Evolutionary conservation across 257 asterid genomes (phyloP), one percentile per base, ranked within the genome.

Genomic region (Gardenia jasminoides): DNA sequence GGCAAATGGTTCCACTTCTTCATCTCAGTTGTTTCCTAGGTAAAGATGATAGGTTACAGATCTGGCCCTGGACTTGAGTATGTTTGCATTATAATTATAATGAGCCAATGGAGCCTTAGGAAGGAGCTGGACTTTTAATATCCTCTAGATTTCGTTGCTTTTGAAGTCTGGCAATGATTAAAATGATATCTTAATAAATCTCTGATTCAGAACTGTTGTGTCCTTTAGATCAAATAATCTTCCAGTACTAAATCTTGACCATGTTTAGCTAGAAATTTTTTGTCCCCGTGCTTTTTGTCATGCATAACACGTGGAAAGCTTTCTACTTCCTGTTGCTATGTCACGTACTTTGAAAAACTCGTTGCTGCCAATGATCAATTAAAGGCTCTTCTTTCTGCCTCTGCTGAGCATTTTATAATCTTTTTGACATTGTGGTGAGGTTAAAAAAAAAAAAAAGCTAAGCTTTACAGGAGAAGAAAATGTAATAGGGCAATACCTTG

Each of bases 1-100:
- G 99, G 93, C 91, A 67, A 88, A 80, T 69, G 88, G 74, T 44
- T 28, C 88, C 65, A 73, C 86, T 61, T 85, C 97, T 78, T 85
- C 97, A 28, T 89, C 98, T 30, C 86, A 84, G 69, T 52, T 80
- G 62, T 86, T 89, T 78, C 81, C 91, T 10, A 91, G 90, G 98
- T 94, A 86, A 84, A 88, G 62, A 56, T 72, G 66, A 52, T 79
- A n/a, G 50, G 11, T 44, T 44, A 44, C 48, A 44, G 9, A 44
- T 44, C 9, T 44, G 67, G 39, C 33, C 28, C 3, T 74, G 22
- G 7, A 7, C 59, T 46, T 58, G 28, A 28, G 7, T 58, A 12
- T 11, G 26, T 75, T 75, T 75, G 79, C 47, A 58, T 12, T 43
- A 3, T 26, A 16, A 7, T 39, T 4, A 59, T 33, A 30, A 41